Evolutionary conservation across 2,329 filamentous ascomycete genomes (phyloP).

Genomic region (Aspergillus nomiae): DNA sequence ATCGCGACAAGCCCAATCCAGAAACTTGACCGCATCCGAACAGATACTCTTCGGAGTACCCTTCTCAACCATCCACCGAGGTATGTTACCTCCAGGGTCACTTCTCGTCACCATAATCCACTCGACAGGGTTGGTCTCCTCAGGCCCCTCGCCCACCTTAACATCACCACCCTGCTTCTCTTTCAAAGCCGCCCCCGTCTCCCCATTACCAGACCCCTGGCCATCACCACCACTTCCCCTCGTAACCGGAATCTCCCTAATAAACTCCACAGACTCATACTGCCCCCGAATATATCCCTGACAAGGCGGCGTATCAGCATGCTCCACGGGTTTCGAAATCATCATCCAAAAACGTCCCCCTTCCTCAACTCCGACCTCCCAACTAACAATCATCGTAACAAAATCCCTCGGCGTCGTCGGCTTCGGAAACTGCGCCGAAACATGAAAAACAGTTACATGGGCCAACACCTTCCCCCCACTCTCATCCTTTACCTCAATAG

Average conservation of each 20-base stretch:
- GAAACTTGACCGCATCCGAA: constrained; percentile 75
- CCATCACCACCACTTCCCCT: constrained; percentile 3
- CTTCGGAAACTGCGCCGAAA: constrained; percentile 87
- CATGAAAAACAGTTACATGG: constrained; percentile 67
- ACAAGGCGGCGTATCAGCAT: constrained; percentile 70
- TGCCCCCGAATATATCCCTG: constrained; percentile 77
- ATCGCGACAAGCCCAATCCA: constrained; percentile 70
- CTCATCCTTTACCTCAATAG: constrained; percentile 57
- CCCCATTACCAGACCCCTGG: constrained; percentile 11
- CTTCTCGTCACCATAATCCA: constrained; percentile 93
- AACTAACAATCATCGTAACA: constrained; percentile 74
- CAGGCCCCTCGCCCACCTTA: constrained; percentile 39
- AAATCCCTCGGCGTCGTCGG: constrained; percentile 89
- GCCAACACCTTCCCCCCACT: constrained; percentile 24
- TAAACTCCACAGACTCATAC: constrained; percentile 91
- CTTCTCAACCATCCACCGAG: constrained; percentile 87
- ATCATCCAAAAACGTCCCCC: constrained; percentile 74
- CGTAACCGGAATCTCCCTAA: constrained; percentile 70
- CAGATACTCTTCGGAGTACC: constrained; percentile 81
- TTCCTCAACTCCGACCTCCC: constrained; percentile 39
- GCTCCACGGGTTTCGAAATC: constrained; percentile 79
- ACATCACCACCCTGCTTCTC: not conserved
- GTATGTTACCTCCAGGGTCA: constrained; percentile 85
- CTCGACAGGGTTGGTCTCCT: constrained; percentile 69
- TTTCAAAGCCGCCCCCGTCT: not conserved